Evolutionary conservation across 2,329 filamentous ascomycete species (phyloP), one percentile per base, ranked within the genome.

Genomic region (Polytolypa hystricis): DNA sequence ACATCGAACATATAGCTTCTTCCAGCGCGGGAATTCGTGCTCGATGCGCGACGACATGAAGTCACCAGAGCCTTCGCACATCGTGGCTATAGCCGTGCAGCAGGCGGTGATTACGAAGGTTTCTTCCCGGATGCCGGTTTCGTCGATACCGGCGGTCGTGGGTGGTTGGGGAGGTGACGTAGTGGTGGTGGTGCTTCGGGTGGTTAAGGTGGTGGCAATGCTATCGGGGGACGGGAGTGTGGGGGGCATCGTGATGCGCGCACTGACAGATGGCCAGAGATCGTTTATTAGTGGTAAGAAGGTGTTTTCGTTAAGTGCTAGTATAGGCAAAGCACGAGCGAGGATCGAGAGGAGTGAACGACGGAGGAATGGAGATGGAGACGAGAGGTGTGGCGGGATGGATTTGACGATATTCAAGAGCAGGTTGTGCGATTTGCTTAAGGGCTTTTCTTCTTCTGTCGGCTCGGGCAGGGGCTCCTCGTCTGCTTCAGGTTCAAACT

Each of bases 211-310:
- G 11, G 49, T 38, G 4, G 43, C 46, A 14, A 45, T 48, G n/a
- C 47, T 39, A 12, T 49, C 44, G 77, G 73, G 4, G 85, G 64
- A 16, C 78, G 70, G n/a, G 70, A 67, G 2, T 80, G 64, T 52
- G 3, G 54, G 47, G n/a, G 60, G 56, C 21, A 57, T 51, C 12
- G 50, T 51, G 33, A 63, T 52, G 30, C 57, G 49, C 2, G 54
- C 47, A 9, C 56, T 55, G 4, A 94, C 64, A 5, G 93, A 80
- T 0, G 87, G 86, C 89, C 89, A 98, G 5, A 96, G 67, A 3
- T 81, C 79, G 57, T 96, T 91, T 47, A 96, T 77, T 0, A 96
- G 70, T 0, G 91, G 91, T 2, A 98, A 63, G 54, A 94, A 95
- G 0, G 77, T 75, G 42, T 87, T 78, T 53, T 94, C 82, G 46